Evolutionary conservation across 2,329 filamentous ascomycete species (phyloP).

Genomic region (Botrytis pseudocinerea): DNA sequence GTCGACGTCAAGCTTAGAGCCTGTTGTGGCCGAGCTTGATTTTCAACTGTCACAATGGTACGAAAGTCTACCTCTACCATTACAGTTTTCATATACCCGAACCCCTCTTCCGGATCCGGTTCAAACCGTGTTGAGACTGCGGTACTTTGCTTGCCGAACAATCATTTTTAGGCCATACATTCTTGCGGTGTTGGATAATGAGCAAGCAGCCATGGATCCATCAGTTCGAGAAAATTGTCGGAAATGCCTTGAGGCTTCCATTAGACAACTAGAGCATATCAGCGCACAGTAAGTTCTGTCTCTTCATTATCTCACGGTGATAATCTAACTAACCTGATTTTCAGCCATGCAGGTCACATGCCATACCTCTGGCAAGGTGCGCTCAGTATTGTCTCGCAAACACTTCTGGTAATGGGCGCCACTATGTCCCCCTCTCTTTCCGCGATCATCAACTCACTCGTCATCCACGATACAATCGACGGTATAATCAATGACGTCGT

Average conservation of each 20-base stretch:
- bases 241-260: slow-evolving; percentile 77
- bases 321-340: slow-evolving; percentile 31
- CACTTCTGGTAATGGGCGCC: slow-evolving; percentile 79
- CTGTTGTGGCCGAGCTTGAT: slow-evolving; percentile 77
- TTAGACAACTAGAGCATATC: slow-evolving; percentile 78
- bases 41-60: slow-evolving; percentile 86
- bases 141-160: slow-evolving; percentile 82
- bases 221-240: slow-evolving; percentile 75
- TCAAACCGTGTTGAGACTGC: slow-evolving; percentile 74
- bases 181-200: slow-evolving; percentile 75
- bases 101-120: slow-evolving; percentile 69
- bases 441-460: slow-evolving; percentile 60
- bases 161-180: slow-evolving; percentile 87
- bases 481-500: slow-evolving; percentile 77
- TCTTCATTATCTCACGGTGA: not conserved
- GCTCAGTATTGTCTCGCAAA: slow-evolving; percentile 79
- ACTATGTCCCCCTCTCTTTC: slow-evolving; percentile 74
- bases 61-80: slow-evolving; percentile 69
- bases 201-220: slow-evolving; percentile 69
- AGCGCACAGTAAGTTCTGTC: slow-evolving; percentile 64
- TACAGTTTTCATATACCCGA: slow-evolving; percentile 75
- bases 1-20: slow-evolving; percentile 71
- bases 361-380: slow-evolving; percentile 86
- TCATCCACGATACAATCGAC: slow-evolving; percentile 64
- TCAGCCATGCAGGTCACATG: slow-evolving; percentile 76